A percentile compares a stretch with the other conserved stretches of the same genome.
Conservation (phyloP, 106 monocot species). For the Narthecium ossifragum region DNA sequence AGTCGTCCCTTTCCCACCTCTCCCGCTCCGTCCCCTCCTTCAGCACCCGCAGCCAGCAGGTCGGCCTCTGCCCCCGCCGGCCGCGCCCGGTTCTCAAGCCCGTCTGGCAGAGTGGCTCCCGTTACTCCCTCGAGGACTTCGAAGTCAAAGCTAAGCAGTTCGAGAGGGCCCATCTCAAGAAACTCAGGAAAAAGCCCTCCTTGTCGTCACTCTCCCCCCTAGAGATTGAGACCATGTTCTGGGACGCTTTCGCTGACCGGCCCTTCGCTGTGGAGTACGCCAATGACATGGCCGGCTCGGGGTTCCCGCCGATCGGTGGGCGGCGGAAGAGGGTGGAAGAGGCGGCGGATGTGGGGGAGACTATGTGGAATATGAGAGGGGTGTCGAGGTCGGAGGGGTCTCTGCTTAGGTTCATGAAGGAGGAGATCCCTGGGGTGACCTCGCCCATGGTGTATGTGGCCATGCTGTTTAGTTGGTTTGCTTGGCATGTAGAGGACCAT, state of each 20-base stretch:
- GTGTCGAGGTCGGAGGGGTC: conserved; percentile 62
- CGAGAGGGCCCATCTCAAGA: conserved; percentile 33
- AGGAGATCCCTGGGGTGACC: conserved; percentile 84
- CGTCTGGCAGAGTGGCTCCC: conserved; percentile 72
- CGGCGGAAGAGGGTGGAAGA: conserved; percentile 39
- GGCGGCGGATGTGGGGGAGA: conserved; percentile 56
- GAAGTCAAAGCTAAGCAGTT: conserved; percentile 64
- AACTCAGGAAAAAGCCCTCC: neutral
- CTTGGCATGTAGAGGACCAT: conserved; percentile 93
- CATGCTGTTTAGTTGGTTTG: conserved; percentile 95
- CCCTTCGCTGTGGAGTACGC: conserved; percentile 81
- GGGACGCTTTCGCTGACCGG: conserved; percentile 54
- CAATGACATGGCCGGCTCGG: conserved; percentile 83
- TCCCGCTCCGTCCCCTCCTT: conserved; percentile 69
- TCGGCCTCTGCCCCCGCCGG: conserved; percentile 86
- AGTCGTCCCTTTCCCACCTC: conserved; percentile 48
- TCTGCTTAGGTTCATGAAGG: conserved; percentile 72
- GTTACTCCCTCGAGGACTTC: conserved; percentile 73
- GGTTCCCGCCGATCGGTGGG: conserved; percentile 25
- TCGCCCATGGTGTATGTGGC: conserved; percentile 86
- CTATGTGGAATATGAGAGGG: conserved; percentile 81
- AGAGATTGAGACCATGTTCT: conserved; percentile 67
- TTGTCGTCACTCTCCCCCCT: conserved; percentile 42
- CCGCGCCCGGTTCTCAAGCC: conserved; percentile 75
- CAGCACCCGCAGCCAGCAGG: conserved; percentile 86